These are phyloP conservation scores for Alternaria sp. DNA, from an alignment of 2,329 filamentous ascomycete species.

Conservation along the genomic window DNA sequence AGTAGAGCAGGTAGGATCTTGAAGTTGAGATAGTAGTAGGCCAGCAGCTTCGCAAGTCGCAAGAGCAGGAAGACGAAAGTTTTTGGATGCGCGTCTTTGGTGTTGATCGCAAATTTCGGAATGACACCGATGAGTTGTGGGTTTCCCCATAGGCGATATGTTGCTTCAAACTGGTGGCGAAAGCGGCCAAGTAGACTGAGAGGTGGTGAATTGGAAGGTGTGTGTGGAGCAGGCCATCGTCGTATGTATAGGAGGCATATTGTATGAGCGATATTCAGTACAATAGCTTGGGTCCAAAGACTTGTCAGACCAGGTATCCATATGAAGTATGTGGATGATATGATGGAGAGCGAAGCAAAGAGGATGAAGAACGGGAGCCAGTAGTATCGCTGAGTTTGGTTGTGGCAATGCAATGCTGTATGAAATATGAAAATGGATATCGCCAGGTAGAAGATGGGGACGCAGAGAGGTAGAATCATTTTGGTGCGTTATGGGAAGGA, in stretches of 20 bases:
- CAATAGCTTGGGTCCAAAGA: background rate
- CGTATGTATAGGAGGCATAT: background rate
- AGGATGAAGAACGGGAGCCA: background rate
- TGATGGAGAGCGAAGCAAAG: background rate
- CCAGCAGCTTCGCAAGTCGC: background rate
- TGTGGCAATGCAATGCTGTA: background rate
- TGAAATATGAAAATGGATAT: background rate
- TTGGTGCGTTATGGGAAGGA: background rate
- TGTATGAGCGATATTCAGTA: background rate
- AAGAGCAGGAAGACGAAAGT: background rate
- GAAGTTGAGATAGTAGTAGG: background rate
- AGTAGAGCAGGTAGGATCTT: background rate
- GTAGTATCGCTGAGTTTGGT: background rate
- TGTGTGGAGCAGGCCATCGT: background rate
- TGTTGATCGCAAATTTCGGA: background rate
- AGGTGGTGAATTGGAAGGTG: background rate
- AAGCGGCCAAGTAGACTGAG: background rate
- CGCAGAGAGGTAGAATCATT: background rate
- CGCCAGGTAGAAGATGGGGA: background rate
- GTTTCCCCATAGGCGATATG: background rate
- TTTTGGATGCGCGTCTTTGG: no score
- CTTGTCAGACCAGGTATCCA: background rate
- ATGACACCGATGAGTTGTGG: background rate
- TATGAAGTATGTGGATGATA: background rate
- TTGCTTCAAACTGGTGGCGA: background rate